A percentile compares a stretch with the other conserved stretches of the same genome.
Evolutionary conservation across 495 filamentous ascomycete species (phyloP).

Genomic region (Penicillium maclennaniae): DNA sequence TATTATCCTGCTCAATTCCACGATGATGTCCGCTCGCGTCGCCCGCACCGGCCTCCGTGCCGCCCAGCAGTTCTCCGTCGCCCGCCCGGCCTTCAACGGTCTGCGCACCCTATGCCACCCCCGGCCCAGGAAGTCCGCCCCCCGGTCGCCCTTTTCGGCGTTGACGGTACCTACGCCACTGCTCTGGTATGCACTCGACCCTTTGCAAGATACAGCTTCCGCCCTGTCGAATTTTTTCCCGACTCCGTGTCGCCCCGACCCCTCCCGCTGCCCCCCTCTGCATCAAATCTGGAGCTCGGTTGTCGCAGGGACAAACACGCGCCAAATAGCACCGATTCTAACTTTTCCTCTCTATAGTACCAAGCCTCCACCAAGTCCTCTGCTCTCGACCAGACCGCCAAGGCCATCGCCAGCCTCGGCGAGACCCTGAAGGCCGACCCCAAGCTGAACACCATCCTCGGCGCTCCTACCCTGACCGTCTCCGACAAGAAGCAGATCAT

Average conservation of each 20-base stretch:
- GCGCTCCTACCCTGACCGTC: slow-evolving; percentile 70
- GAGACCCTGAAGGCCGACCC: slow-evolving; percentile 71
- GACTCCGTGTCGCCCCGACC: slow-evolving; percentile 19
- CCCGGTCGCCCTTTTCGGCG: slow-evolving; percentile 85
- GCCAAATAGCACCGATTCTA: not conserved
- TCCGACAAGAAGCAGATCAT: slow-evolving; percentile 82
- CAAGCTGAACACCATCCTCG: slow-evolving; percentile 72
- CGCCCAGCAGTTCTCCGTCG: slow-evolving; percentile 45
- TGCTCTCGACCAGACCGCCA: slow-evolving; percentile 75
- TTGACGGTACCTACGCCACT: slow-evolving; percentile 97
- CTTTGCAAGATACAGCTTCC: not conserved
- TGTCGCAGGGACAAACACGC: slow-evolving; percentile 1
- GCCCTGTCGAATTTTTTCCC: slow-evolving; percentile 25
- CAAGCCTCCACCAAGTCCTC: slow-evolving; percentile 87
- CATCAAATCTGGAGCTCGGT: slow-evolving; percentile 10
- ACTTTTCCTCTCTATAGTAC: slow-evolving; percentile 57
- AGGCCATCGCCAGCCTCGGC: slow-evolving; percentile 66
- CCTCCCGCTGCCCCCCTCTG: slow-evolving; percentile 11
- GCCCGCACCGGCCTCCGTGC: slow-evolving; percentile 50
- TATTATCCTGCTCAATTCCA: slow-evolving; percentile 25
- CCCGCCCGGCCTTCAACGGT: slow-evolving; percentile 43
- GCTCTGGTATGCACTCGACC: slow-evolving; percentile 68
- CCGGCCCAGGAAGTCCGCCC: slow-evolving; percentile 70
- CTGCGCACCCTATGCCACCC: slow-evolving; percentile 71
- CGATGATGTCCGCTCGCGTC: slow-evolving; percentile 45